phyloP scores from a whole-genome alignment of 1,284 basidiomycete species.

The Naganishia sp. region DNA sequence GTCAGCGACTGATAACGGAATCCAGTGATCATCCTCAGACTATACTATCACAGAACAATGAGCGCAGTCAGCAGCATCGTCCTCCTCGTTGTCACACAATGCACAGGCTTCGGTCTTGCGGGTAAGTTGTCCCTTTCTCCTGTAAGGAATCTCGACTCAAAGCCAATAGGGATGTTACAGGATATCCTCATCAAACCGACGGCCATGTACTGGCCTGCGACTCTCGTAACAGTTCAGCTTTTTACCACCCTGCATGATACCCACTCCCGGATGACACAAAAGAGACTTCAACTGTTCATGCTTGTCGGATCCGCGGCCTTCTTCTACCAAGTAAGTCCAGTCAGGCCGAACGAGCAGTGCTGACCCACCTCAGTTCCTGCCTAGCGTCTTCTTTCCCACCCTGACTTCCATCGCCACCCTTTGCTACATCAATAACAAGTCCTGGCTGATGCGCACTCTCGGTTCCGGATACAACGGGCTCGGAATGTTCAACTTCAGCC shows the following conservation, averaged over 20 bases:
- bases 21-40: conserved; percentile 53
- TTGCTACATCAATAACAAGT: conserved; percentile 55
- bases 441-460: conserved; percentile 53
- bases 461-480: conserved; percentile 58
- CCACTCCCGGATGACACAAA: conserved; percentile 45
- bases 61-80: conserved; percentile 56
- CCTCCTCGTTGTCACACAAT: conserved; percentile 59
- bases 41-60: conserved; percentile 55
- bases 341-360: neutral
- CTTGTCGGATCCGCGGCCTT: conserved; percentile 53
- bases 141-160: too few relatives aligned
- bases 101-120: conserved; percentile 59
- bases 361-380: conserved; percentile 51
- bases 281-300: conserved; percentile 56
- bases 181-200: conserved; percentile 48
- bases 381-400: conserved; percentile 56
- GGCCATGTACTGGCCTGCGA: conserved; percentile 56
- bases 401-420: conserved; percentile 57
- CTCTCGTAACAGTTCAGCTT: conserved; percentile 57
- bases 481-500: conserved; percentile 57
- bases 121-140: conserved; percentile 40
- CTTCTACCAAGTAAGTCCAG: conserved; percentile 47
- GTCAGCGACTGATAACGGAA: neutral
- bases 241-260: conserved; percentile 59
- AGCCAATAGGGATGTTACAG: conserved; percentile 49